Percentiles rank a stretch among this genome's conserved stretches.
Evolutionary conservation across 1,284 basidiomycete species (phyloP).

Genomic region (Rhizoctonia solani): DNA sequence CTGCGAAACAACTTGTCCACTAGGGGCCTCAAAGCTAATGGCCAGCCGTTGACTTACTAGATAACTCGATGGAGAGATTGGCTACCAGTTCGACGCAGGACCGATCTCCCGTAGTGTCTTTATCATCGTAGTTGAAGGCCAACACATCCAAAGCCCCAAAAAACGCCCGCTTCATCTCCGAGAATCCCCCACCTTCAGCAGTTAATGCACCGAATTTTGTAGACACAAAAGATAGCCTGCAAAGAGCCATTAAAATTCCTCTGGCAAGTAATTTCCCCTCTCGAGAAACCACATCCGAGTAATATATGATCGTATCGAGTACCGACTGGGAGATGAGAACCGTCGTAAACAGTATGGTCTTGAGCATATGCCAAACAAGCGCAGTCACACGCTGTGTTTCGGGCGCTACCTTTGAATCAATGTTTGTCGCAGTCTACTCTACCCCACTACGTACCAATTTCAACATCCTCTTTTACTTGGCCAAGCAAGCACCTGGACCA

Average conservation of each 20-base stretch:
- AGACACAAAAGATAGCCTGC: slow-evolving; percentile 37
- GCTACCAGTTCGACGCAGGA: slow-evolving; percentile 6
- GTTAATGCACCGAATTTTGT: slow-evolving; percentile 37
- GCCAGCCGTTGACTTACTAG: slow-evolving; percentile 11
- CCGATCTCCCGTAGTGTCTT: slow-evolving; percentile 21
- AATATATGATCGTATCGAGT: slow-evolving; percentile 29
- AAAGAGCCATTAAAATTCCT: slow-evolving; percentile 28
- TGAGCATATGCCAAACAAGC: slow-evolving; percentile 36
- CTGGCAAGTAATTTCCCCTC: slow-evolving; percentile 1
- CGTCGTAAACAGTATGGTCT: slow-evolving; percentile 36
- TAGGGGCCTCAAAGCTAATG: not conserved
- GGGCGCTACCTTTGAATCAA: slow-evolving; percentile 1
- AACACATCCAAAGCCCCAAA: slow-evolving; percentile 38
- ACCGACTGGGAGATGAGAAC: slow-evolving; percentile 35
- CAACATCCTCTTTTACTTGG: slow-evolving; percentile 21
- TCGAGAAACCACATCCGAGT: not conserved
- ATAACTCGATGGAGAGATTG: slow-evolving; percentile 5
- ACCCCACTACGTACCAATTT: slow-evolving; percentile 9
- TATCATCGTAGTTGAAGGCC: slow-evolving; percentile 8
- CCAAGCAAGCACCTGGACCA: slow-evolving; percentile 31
- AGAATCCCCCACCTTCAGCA: slow-evolving; percentile 36
- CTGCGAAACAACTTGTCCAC: not conserved
- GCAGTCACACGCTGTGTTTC: slow-evolving; percentile 14
- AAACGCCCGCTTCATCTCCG: slow-evolving; percentile 38
- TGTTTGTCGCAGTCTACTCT: not conserved